Base-by-base conservation (phyloP, 2,329 filamentous ascomycete species). In the Helotiales sp. region DNA sequence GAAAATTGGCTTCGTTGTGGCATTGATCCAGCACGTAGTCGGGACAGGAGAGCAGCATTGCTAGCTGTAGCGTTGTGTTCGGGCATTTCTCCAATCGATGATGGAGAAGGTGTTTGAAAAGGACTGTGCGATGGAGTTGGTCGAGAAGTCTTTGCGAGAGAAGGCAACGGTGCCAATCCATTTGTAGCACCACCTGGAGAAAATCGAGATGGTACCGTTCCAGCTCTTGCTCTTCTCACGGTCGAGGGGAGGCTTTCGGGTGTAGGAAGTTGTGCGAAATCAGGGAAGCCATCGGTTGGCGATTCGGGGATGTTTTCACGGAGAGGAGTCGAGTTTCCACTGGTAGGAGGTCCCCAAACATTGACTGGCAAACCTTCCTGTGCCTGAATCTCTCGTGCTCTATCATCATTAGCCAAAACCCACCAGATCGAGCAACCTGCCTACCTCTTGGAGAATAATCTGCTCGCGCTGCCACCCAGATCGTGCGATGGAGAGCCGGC, bases 281-380 rank as follows among this genome's bases (percentile, higher is more conserved):
- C 94, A 66, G 96, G 94, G 75, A 98, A 98, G 73, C 92, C 95
- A 82, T 97, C 95, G 72, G 92, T 96, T 34, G 96, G 96, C 40
- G 95, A 97, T 81, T 99, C 96, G 71, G 95, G 94, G 69, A 99
- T 98, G 72, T 95, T 97, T 82, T 98, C 96, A 76, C 96, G 93
- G 61, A 99, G 87, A 73, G 96, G 96, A 49, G 95, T 97, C 22
- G 95, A 97, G 80, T 97, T 95, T 72, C 95, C 96, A 79, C 95
- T 97, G 64, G 95, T 97, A 58, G 96, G 95, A 72, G 96, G 95
- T 11, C 96, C 93, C 96, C 96, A 98, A 50, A 91, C 90, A 77
- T 90, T 88, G 61, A 90, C 80, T 78, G 84, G 82, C 59, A 97
- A 85, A 61, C 94, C 94, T 86, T 98, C 95, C 82, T 97, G 94